Percentiles rank a stretch among this genome's conserved stretches.
Conservation (phyloP, 2,329 filamentous ascomycete genomes). For the Claviceps humidiphila region DNA sequence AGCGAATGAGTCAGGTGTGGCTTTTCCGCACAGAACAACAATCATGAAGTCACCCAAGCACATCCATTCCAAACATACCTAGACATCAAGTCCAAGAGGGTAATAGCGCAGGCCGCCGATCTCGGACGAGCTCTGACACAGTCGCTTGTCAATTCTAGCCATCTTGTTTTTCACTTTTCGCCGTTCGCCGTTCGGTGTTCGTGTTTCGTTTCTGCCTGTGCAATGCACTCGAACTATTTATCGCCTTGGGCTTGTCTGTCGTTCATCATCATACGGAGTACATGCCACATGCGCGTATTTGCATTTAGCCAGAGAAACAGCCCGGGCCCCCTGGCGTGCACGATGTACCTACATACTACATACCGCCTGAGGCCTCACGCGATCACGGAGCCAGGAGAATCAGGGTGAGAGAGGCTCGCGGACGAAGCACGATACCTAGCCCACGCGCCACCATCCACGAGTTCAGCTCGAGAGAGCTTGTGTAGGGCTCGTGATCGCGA, state of each 20-base stretch:
- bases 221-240: neutral
- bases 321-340: constrained; percentile 1
- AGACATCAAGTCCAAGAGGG: neutral
- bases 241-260: neutral
- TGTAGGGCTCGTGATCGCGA: too few species aligned
- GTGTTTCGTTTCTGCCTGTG: constrained; percentile 1
- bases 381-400: too few species aligned
- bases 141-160: constrained; percentile 1
- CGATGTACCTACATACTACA: neutral
- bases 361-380: too few species aligned
- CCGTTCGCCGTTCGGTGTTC: neutral
- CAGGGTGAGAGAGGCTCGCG: too few species aligned
- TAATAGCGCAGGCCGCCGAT: constrained; percentile 4
- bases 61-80: neutral
- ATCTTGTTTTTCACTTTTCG: neutral
- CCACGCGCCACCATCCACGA: too few species aligned
- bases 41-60: neutral
- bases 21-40: neutral
- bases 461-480: too few species aligned
- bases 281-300: neutral
- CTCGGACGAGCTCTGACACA: constrained; percentile 7
- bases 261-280: neutral
- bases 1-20: neutral
- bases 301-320: constrained; percentile 5
- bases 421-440: too few species aligned